Base-by-base conservation (phyloP, 2,329 filamentous ascomycete genomes). In the Alternaria metachromatica region DNA sequence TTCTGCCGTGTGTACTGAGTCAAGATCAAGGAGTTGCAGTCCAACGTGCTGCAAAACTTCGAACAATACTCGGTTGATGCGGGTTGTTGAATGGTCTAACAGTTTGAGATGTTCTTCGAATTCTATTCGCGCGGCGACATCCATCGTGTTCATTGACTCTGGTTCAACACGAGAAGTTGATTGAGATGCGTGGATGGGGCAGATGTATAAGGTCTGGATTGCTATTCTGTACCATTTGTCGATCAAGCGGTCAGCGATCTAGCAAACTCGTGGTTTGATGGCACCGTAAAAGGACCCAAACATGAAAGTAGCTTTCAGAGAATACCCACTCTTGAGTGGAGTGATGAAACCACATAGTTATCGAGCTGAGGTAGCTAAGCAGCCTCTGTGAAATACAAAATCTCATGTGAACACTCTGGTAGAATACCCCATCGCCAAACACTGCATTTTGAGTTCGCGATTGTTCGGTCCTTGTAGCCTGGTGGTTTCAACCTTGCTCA, bases 81-180 rank as follows among this genome's bases (percentile, higher is more conserved):
- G 3, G 3, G 3, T 4, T 37, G 33, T 2, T 37, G 33, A 37
- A 37, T 4, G 15, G 0, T 2, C 0, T 4, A 37, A 37, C 15
- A 37, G 33, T 37, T 2, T 2, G 33, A 37, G 0, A n/a, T 37
- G 33, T 37, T 37, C 33, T 37, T 37, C 33, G 33, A 37, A 37
- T 1, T 37, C 33, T 37, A 1, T 37, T 2, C 1, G 33, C 33
- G 33, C 33, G 33, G 33, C 15, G 33, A n/a, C 0, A 37, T 37
- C 33, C 33, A 37, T 37, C 33, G 33, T 37, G 33, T 37, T 37
- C 33, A 2, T 37, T 2, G 33, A 37, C 33, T 37, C 1, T 37
- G 33, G 33, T n/a, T 1, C 33, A 37, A 2, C 33, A 37, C 33
- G 0, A n/a, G 1, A 37, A 13, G 0, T 37, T 37, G 7, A 37